Conservation (phyloP, 176 grass and related monocot species). For the Triticum dicoccoides region DNA sequence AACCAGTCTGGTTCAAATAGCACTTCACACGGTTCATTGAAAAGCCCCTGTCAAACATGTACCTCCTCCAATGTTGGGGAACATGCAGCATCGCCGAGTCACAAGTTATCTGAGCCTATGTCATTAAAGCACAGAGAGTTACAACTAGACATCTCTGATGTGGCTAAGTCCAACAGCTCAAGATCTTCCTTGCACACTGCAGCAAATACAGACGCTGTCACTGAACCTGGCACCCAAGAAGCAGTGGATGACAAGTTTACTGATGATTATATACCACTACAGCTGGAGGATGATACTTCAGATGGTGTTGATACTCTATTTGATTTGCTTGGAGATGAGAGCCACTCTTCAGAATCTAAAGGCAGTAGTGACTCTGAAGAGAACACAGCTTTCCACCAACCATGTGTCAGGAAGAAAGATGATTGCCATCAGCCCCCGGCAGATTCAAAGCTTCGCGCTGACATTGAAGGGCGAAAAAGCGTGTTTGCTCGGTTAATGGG, state of each 20-base stretch:
- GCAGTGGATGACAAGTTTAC: constrained; percentile 22
- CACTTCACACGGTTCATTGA: constrained; percentile 44
- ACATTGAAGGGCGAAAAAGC: constrained; percentile 40
- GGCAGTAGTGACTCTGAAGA: constrained; percentile 41
- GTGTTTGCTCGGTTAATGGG: constrained; percentile 49
- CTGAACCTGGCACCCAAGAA: constrained; percentile 29
- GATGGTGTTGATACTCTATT: constrained; percentile 40
- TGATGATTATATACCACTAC: constrained; percentile 52
- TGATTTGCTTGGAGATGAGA: constrained; percentile 30
- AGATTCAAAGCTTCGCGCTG: constrained; percentile 43
- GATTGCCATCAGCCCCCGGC: constrained; percentile 9
- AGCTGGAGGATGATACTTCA: constrained; percentile 24
- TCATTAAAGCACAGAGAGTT: not conserved
- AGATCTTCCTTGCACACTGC: constrained; percentile 26
- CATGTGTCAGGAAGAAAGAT: constrained; percentile 27
- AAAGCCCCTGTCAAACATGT: constrained; percentile 40
- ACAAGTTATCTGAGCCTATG: constrained; percentile 14
- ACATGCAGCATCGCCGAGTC: not conserved
- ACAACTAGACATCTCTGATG: constrained; percentile 30
- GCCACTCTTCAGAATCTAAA: constrained; percentile 36
- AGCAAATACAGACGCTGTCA: constrained; percentile 10
- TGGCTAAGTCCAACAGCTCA: constrained; percentile 25
- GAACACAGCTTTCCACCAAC: not conserved
- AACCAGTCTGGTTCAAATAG: constrained; percentile 37
- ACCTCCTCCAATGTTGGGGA: constrained; percentile 41